Evolutionary conservation across 177 flowering plant genomes (phyloP).

Genomic region (Telopea speciosissima): DNA sequence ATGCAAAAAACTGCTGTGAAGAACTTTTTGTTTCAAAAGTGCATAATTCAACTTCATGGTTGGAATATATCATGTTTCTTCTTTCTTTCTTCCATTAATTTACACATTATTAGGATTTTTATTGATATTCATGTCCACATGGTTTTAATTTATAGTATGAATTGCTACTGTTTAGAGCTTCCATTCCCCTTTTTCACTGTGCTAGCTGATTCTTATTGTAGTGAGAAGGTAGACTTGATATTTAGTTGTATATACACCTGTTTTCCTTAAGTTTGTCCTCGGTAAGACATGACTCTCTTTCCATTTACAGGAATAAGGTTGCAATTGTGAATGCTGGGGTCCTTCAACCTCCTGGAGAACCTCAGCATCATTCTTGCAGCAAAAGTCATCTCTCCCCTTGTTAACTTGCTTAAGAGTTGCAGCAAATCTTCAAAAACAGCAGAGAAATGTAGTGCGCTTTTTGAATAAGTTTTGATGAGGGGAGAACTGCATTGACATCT

Average conservation of each 20-base stretch:
- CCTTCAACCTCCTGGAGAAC: conserved; percentile 49
- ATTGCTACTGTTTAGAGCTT: background rate
- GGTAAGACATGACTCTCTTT: background rate
- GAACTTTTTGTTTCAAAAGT: too few species aligned
- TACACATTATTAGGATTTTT: too few species aligned
- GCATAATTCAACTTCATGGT: too few species aligned
- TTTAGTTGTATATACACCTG: background rate
- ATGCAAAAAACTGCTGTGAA: too few species aligned
- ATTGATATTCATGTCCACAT: background rate
- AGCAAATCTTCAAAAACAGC: conserved; percentile 67
- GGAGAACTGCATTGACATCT: conserved; percentile 50
- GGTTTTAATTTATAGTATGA: background rate
- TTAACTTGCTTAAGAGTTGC: conserved; percentile 53
- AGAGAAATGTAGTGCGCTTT: conserved; percentile 66
- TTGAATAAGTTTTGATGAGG: conserved; percentile 72
- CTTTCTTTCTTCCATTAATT: too few species aligned
- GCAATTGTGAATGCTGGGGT: conserved; percentile 76
- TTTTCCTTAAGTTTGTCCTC: background rate
- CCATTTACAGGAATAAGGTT: conserved; percentile 61
- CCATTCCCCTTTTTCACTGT: background rate
- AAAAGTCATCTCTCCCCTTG: conserved; percentile 52
- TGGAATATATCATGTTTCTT: too few species aligned
- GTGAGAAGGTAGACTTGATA: background rate
- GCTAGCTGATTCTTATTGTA: background rate
- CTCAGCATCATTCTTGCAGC: conserved; percentile 43